Evolutionary conservation across 345 rosid genomes (phyloP).

Genomic region (Pelargonium nanum): DNA sequence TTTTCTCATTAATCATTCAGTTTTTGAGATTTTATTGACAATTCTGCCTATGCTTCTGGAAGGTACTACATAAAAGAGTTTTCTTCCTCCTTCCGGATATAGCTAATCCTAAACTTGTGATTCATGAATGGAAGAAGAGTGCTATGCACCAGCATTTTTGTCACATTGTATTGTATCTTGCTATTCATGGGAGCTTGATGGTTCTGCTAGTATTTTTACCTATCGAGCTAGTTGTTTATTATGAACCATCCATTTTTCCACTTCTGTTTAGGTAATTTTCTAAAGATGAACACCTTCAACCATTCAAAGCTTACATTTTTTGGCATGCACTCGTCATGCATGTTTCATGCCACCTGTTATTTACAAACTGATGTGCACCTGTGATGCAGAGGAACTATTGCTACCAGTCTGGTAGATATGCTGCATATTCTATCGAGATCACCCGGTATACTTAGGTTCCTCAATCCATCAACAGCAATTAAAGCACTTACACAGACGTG

Average conservation of each 20-base stretch:
- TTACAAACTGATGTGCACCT: conserved; percentile 1
- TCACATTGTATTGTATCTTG: conserved; percentile 4
- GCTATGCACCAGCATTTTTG: conserved; percentile 8
- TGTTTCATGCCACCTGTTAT: conserved; percentile 4
- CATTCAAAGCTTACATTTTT: too few species aligned
- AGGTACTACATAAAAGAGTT: conserved; percentile 22
- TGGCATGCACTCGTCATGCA: neutral
- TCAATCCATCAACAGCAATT: conserved; percentile 29
- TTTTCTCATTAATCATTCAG: neutral
- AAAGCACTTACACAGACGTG: conserved; percentile 10
- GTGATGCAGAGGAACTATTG: too few species aligned
- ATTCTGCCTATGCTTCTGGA: too few species aligned
- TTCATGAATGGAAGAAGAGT: conserved; percentile 63
- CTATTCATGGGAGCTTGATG: conserved; percentile 9
- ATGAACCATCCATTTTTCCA: conserved; percentile 12
- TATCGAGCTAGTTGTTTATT: conserved; percentile 1
- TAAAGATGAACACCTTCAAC: neutral
- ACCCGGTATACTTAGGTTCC: conserved; percentile 71
- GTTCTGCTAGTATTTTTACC: conserved; percentile 14
- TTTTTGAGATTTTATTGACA: neutral
- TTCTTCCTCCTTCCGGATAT: conserved; percentile 13
- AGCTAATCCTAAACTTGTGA: conserved; percentile 28
- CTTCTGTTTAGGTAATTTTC: conserved; percentile 10
- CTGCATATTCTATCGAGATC: conserved; percentile 75
- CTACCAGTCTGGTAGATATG: too few species aligned